Percentiles rank a stretch among this genome's conserved stretches.
Evolutionary conservation across 2,329 filamentous ascomycete species (phyloP).

Genomic region (Sporothrix dimorphospora): DNA sequence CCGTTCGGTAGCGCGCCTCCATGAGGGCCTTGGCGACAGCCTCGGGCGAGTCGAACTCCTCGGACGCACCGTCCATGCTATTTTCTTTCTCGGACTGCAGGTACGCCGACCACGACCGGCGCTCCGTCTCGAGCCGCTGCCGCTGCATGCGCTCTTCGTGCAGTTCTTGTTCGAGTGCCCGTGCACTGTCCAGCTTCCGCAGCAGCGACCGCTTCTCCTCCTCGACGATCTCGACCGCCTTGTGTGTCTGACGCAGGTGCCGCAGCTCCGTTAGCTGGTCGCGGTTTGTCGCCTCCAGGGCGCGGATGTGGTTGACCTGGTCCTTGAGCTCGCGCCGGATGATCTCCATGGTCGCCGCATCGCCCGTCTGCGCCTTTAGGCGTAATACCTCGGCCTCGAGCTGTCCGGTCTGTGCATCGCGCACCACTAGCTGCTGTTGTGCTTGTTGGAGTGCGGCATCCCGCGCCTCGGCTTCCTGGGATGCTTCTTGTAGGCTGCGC

Average conservation of each 20-base stretch:
- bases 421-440: conserved; percentile 69
- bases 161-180: conserved; percentile 74
- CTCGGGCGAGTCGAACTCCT: conserved; percentile 86
- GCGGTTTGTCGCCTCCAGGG: conserved; percentile 76
- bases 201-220: conserved; percentile 89
- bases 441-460: conserved; percentile 60
- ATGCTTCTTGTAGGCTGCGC: conserved; percentile 59
- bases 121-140: conserved; percentile 86
- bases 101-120: conserved; percentile 82
- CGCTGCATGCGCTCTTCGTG: conserved; percentile 79
- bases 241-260: conserved; percentile 77
- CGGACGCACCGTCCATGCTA: conserved; percentile 63
- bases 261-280: conserved; percentile 81
- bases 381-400: conserved; percentile 83
- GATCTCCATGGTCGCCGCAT: conserved; percentile 80
- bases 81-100: conserved; percentile 68
- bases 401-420: conserved; percentile 70
- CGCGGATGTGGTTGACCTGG: conserved; percentile 88
- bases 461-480: conserved; percentile 59
- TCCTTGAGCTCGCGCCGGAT: conserved; percentile 88
- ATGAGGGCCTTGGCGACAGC: conserved; percentile 82
- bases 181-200: conserved; percentile 74
- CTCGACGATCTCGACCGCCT: conserved; percentile 89
- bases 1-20: conserved; percentile 77
- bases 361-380: conserved; percentile 83